phyloP scores from a whole-genome alignment of 2,329 filamentous ascomycete species.

The Xylariaceae sp. region DNA sequence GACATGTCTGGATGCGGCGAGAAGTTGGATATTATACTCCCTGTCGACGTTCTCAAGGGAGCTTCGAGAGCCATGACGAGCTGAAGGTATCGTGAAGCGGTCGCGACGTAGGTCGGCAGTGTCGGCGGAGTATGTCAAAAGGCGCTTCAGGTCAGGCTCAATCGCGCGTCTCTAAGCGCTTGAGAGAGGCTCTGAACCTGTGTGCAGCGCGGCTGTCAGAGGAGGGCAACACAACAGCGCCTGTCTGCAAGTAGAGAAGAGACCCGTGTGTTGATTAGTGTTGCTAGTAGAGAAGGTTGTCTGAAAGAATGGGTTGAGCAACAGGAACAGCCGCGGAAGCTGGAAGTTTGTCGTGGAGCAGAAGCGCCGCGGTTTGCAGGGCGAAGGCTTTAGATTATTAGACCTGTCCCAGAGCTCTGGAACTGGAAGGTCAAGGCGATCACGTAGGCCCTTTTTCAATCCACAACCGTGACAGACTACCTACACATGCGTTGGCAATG shows the following conservation, averaged over 20 bases:
- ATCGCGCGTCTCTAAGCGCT: slow-evolving; percentile 20
- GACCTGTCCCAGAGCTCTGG: slow-evolving; percentile 9
- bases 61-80: slow-evolving; percentile 58
- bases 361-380: slow-evolving; percentile 15
- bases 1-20: slow-evolving; percentile 56
- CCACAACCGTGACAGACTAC: slow-evolving; percentile 3
- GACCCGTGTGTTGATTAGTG: slow-evolving; percentile 4
- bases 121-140: slow-evolving; percentile 13
- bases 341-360: slow-evolving; percentile 14
- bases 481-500: slow-evolving; percentile 1
- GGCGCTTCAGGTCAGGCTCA: slow-evolving; percentile 16
- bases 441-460: neutral
- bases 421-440: slow-evolving; percentile 10
- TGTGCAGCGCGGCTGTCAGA: slow-evolving; percentile 20
- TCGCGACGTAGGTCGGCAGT: slow-evolving; percentile 17
- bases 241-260: slow-evolving; percentile 16
- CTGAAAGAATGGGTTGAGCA: slow-evolving; percentile 11
- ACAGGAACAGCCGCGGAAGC: slow-evolving; percentile 12
- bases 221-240: slow-evolving; percentile 14
- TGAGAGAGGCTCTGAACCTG: slow-evolving; percentile 8
- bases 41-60: slow-evolving; percentile 61
- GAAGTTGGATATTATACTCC: slow-evolving; percentile 53
- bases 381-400: slow-evolving; percentile 13
- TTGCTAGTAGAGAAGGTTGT: slow-evolving; percentile 13
- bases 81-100: slow-evolving; percentile 14